Conservation (phyloP, 139 green algal species). For the Desmodesmus armatus region DNA sequence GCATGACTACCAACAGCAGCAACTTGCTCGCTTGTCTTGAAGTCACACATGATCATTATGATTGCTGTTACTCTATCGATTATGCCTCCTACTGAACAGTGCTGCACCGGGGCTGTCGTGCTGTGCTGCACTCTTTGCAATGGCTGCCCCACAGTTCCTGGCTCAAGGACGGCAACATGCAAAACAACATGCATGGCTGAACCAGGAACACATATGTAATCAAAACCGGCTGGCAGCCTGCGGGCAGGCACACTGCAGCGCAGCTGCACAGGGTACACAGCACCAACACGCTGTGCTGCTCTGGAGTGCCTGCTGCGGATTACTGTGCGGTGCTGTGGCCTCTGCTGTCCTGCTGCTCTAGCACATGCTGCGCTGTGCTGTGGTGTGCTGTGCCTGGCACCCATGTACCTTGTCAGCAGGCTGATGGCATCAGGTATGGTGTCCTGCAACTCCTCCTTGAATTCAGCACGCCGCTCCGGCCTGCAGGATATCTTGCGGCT, state of each 20-base stretch:
- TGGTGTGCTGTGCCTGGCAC: neutral
- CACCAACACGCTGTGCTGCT: neutral
- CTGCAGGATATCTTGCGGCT: conserved; percentile 72
- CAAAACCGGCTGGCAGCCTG: no score
- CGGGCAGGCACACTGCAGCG: no score
- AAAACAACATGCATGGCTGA: no score
- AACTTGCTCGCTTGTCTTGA: no score
- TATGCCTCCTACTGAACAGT: no score
- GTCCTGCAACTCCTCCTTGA: conserved; percentile 71
- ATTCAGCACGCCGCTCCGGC: conserved; percentile 80
- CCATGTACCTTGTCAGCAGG: conserved; percentile 61
- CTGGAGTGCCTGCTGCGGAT: neutral
- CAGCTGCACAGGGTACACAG: neutral
- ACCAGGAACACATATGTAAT: no score
- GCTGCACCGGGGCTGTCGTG: no score
- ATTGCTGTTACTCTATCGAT: no score
- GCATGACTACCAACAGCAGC: neutral
- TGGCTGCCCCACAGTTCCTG: no score
- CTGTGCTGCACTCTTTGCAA: no score
- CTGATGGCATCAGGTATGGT: conserved; percentile 67
- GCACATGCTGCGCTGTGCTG: neutral
- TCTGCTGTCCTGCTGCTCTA: neutral
- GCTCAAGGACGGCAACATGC: no score
- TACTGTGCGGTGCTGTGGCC: neutral
- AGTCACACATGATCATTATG: no score